These are phyloP conservation scores for Trichoderma reesei DNA, from an alignment of 495 filamentous ascomycete genomes.

Conservation along the genomic window DNA sequence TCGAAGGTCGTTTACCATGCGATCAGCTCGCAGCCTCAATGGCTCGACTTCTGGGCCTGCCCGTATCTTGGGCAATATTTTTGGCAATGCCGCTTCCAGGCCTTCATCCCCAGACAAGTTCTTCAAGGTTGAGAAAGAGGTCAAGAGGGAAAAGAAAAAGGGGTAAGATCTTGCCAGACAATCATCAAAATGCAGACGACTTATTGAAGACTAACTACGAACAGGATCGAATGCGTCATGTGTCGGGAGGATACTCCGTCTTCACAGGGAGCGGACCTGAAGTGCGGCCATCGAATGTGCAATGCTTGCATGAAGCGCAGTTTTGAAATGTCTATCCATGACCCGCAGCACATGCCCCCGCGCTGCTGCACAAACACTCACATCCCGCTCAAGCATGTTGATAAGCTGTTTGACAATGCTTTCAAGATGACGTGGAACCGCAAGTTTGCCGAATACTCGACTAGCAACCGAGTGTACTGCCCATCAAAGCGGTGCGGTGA, in stretches of 20 bases:
- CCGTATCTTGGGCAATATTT: not conserved
- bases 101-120: slow-evolving; percentile 2
- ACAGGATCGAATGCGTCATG: slow-evolving; percentile 56
- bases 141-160: not conserved
- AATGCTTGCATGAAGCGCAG: slow-evolving; percentile 58
- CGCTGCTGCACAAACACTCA: slow-evolving; percentile 61
- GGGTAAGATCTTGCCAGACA: not conserved
- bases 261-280: slow-evolving; percentile 54
- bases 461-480: slow-evolving; percentile 66
- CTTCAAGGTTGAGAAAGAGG: not conserved
- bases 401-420: slow-evolving; percentile 55
- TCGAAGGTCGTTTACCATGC: slow-evolving; percentile 2
- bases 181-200: not conserved
- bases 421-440: slow-evolving; percentile 72
- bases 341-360: slow-evolving; percentile 73
- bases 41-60: not conserved
- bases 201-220: not conserved
- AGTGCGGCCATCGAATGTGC: slow-evolving; percentile 73
- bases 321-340: slow-evolving; percentile 62
- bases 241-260: slow-evolving; percentile 54
- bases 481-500: slow-evolving; percentile 59
- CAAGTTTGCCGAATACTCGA: slow-evolving; percentile 65
- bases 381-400: slow-evolving; percentile 68
- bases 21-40: not conserved
- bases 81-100: not conserved